Evolutionary conservation across 139 green algal genomes (phyloP), one percentile per base, ranked within the genome.

Genomic region (Haematococcus lacustris): DNA sequence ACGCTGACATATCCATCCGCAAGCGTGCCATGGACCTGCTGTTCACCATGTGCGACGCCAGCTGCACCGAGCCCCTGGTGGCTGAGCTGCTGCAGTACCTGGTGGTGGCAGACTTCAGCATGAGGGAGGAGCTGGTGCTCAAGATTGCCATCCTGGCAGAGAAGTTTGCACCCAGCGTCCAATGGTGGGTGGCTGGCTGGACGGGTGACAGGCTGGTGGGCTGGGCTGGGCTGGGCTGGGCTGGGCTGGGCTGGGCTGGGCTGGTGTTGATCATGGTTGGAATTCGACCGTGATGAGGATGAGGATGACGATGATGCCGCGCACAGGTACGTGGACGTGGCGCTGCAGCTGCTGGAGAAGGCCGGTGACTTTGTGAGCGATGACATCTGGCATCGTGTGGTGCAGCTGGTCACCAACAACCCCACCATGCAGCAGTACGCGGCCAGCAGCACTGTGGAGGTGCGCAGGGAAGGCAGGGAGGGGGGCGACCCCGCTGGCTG

Each of bases 61-160:
- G 40, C 43, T 94, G 88, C 66, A 90, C 87, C 30, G 71, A 79
- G 1, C 85, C 85, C 6, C 88, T 97, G 51, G 89, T 96, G 37
- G 85, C 87, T 13, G 82, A 97, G 81, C 71, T 82, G 30, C 28
- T 34, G 23, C 6, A 51, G 33, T 41, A 69, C 70, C 53, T 51
- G 47, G 81, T 82, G 28, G 76, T 79, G 0, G 91, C 92, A 0
- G 95, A 99, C 78, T 97, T 94, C 71, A 74, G 70, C 6, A 92
- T 99, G 76, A 82, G 92, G 0, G 95, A 99, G 77, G 95, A 99
- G 87, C 84, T 99, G 71, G 91, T 96, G 57, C 87, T 98, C 33
- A 98, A 98, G 78, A 74, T 80, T 28, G 94, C 94, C 25, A 95
- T 99, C 50, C 82, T 99, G 67, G 94, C 95, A 3, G 95, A 99